Percentiles rank a stretch among this genome's conserved stretches.
Evolutionary conservation across 306 rosid genomes (phyloP).

Genomic region (Amphicarpaea edgeworthii): DNA sequence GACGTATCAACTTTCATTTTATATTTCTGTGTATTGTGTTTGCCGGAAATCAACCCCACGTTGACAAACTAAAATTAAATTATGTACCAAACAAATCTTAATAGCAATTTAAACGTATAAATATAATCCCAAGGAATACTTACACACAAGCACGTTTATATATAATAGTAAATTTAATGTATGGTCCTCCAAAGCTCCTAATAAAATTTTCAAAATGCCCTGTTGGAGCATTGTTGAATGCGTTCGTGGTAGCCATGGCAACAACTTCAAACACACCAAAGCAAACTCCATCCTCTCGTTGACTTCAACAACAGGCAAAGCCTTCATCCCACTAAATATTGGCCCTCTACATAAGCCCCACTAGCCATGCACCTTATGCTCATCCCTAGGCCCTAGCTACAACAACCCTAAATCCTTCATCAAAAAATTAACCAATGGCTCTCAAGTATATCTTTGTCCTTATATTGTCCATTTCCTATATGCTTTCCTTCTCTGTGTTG

Average conservation of each 20-base stretch:
- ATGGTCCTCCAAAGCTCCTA: conserved; percentile 9
- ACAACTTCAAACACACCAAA: conserved; percentile 21
- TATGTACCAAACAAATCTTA: conserved; percentile 26
- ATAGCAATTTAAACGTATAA: neutral
- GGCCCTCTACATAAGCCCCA: conserved; percentile 39
- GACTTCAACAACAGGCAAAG: conserved; percentile 27
- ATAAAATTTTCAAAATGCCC: conserved; percentile 1
- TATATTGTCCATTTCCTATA: neutral
- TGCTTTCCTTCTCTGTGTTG: conserved; percentile 15
- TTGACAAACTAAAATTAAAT: conserved; percentile 38
- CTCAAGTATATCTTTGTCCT: conserved; percentile 40
- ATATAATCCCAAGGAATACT: conserved; percentile 21
- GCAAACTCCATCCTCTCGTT: conserved; percentile 18
- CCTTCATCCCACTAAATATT: conserved; percentile 20
- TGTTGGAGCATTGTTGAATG: conserved; percentile 12
- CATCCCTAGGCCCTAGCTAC: conserved; percentile 28
- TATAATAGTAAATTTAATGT: neutral
- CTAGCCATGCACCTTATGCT: conserved; percentile 15
- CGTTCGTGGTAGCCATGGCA: conserved; percentile 33
- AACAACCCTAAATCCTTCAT: neutral
- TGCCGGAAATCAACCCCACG: conserved; percentile 31
- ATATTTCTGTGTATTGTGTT: neutral
- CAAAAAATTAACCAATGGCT: conserved; percentile 41
- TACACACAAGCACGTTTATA: neutral
- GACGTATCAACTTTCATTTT: neutral